Evolutionary conservation across 768 basidiomycete species (phyloP).

Genomic region (Hygrocybe punicea): DNA sequence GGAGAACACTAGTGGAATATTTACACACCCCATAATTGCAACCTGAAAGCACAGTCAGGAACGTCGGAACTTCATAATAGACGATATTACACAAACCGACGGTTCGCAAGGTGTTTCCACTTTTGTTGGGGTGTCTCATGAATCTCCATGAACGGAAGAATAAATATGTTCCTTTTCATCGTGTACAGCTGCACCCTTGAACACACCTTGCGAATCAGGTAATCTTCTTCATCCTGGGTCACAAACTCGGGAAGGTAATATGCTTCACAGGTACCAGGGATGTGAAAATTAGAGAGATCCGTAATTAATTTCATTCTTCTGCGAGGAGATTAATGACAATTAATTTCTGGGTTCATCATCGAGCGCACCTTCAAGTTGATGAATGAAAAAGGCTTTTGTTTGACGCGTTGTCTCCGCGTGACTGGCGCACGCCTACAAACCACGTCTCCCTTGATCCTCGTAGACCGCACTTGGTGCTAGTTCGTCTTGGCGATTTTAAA

Average conservation of each 20-base stretch:
- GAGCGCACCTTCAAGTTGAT: not conserved
- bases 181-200: conserved; percentile 2
- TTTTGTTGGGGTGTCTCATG: conserved; percentile 70
- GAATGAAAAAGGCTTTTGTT: not conserved
- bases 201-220: conserved; percentile 70
- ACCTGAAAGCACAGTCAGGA: conserved; percentile 35
- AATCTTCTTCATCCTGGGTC: conserved; percentile 63
- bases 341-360: not conserved
- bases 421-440: no score
- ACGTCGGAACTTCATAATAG: not conserved
- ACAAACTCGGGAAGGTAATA: conserved; percentile 60
- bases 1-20: not conserved
- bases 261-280: conserved; percentile 39
- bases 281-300: conserved; percentile 28
- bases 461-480: no score
- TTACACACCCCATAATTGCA: conserved; percentile 67
- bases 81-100: conserved; percentile 48
- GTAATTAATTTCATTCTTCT: not conserved
- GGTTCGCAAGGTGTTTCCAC: conserved; percentile 74
- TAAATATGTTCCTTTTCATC: not conserved
- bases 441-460: no score
- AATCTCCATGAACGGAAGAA: conserved; percentile 48
- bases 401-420: not conserved
- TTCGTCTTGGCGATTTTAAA: no score
- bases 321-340: not conserved